Conservation (phyloP, 2,329 filamentous ascomycete species). For the Colletotrichum godetiae region DNA sequence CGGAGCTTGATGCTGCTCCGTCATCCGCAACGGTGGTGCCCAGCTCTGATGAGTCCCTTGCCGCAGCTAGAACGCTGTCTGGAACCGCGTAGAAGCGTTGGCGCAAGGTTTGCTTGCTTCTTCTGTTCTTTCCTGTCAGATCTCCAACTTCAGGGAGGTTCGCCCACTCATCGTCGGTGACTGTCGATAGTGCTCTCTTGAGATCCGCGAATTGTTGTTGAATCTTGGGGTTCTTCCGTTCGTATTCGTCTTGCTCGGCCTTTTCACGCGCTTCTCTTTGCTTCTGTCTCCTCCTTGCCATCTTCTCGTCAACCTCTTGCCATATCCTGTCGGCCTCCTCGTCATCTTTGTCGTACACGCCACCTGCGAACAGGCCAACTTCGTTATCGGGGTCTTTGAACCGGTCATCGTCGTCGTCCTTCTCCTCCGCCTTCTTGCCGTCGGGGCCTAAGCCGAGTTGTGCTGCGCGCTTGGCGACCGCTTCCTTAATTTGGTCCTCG, state of each 20-base stretch:
- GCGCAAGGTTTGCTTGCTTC: slow-evolving; percentile 83
- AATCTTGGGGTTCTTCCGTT: slow-evolving; percentile 97
- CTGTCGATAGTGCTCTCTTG: slow-evolving; percentile 87
- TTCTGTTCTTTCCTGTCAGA: slow-evolving; percentile 91
- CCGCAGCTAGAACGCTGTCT: slow-evolving; percentile 92
- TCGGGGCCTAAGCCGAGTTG: slow-evolving; percentile 78
- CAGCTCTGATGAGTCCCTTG: slow-evolving; percentile 82
- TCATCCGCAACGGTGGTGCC: slow-evolving; percentile 92
- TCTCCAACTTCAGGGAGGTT: slow-evolving; percentile 96
- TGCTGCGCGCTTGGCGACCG: slow-evolving; percentile 91
- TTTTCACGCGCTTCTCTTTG: slow-evolving; percentile 96
- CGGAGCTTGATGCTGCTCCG: slow-evolving; percentile 61
- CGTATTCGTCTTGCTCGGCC: slow-evolving; percentile 93
- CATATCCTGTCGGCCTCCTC: slow-evolving; percentile 98
- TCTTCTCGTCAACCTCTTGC: slow-evolving; percentile 94
- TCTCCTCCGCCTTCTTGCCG: slow-evolving; percentile 77
- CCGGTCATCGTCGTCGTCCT: slow-evolving; percentile 78
- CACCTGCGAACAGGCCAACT: slow-evolving; percentile 92
- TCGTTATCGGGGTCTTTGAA: slow-evolving; percentile 98
- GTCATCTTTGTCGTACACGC: slow-evolving; percentile 96
- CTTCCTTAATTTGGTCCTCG: slow-evolving; percentile 98
- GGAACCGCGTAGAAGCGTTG: slow-evolving; percentile 96
- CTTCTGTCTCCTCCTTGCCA: slow-evolving; percentile 88
- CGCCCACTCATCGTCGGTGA: slow-evolving; percentile 97
- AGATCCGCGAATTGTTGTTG: slow-evolving; percentile 97